A percentile compares a stretch with the other conserved stretches of the same genome.
Evolutionary conservation across 129 eudicot species (phyloP).

Genomic region (Tagetes erecta): DNA sequence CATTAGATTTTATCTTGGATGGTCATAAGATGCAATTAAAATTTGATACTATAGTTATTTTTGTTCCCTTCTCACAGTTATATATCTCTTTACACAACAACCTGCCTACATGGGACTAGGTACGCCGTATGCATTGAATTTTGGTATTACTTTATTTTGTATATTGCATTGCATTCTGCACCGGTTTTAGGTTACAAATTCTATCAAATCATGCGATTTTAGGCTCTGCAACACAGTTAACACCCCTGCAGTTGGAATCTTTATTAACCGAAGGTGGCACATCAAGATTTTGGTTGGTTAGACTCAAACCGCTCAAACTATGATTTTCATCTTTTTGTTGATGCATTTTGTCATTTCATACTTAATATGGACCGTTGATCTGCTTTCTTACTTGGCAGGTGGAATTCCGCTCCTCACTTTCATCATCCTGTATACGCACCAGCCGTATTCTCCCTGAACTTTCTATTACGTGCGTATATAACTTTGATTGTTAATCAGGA

Average conservation of each 20-base stretch:
- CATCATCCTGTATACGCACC: constrained; percentile 61
- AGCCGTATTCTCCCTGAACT: constrained; percentile 85
- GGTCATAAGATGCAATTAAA: constrained; percentile 1
- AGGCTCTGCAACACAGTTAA: constrained; percentile 69
- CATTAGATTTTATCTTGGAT: neutral
- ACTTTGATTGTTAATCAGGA: neutral
- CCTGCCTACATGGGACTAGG: constrained; percentile 79
- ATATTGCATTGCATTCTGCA: constrained; percentile 16
- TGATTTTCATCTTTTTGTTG: neutral
- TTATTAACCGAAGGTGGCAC: constrained; percentile 77
- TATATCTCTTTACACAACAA: constrained; percentile 66
- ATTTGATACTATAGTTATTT: constrained; percentile 12
- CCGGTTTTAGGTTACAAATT: neutral
- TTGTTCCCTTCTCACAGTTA: constrained; percentile 49
- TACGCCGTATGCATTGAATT: constrained; percentile 47
- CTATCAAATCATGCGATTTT: constrained; percentile 21
- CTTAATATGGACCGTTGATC: constrained; percentile 14
- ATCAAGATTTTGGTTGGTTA: constrained; percentile 93
- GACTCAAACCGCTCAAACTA: constrained; percentile 31
- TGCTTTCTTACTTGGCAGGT: constrained; percentile 51
- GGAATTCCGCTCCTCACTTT: constrained; percentile 68
- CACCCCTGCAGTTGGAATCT: constrained; percentile 88
- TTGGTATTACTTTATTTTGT: constrained; percentile 1
- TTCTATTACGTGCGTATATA: constrained; percentile 77
- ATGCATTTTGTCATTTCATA: neutral